phyloP scores from a whole-genome alignment of 179 eudicot species.

The Vitellaria paradoxa region DNA sequence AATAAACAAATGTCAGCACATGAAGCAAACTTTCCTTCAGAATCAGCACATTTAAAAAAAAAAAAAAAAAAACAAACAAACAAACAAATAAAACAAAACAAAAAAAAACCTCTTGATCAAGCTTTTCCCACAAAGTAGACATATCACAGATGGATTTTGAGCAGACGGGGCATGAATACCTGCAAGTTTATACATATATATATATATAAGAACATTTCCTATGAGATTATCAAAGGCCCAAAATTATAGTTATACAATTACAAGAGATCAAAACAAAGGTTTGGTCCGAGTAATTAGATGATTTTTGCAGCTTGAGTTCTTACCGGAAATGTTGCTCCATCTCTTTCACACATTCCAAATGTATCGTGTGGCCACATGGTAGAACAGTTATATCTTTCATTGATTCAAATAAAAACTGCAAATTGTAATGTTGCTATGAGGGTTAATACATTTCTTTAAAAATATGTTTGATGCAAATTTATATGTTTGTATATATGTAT shows the following conservation, averaged over 20 bases:
- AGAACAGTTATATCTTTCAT: constrained; percentile 22
- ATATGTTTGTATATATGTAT: no score
- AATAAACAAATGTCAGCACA: neutral
- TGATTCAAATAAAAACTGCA: constrained; percentile 33
- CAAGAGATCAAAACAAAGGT: no score
- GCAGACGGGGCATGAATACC: constrained; percentile 62
- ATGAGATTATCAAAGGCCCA: no score
- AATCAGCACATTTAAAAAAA: neutral
- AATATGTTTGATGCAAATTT: neutral
- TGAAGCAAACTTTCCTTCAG: neutral
- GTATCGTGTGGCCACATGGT: constrained; percentile 40
- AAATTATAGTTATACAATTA: no score
- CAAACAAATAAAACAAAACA: neutral
- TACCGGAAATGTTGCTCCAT: constrained; percentile 33
- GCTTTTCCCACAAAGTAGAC: constrained; percentile 55
- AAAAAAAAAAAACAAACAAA: neutral
- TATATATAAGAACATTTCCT: no score
- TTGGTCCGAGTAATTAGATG: no score
- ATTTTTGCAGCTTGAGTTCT: neutral
- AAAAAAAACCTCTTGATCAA: constrained; percentile 43
- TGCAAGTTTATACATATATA: constrained; percentile 20
- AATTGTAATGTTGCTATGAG: neutral
- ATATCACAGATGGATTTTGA: constrained; percentile 51
- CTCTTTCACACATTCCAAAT: constrained; percentile 32
- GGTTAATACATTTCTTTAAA: neutral